Conservation (phyloP, 2,329 filamentous ascomycete genomes). For the Aspergillaceae sp. region DNA sequence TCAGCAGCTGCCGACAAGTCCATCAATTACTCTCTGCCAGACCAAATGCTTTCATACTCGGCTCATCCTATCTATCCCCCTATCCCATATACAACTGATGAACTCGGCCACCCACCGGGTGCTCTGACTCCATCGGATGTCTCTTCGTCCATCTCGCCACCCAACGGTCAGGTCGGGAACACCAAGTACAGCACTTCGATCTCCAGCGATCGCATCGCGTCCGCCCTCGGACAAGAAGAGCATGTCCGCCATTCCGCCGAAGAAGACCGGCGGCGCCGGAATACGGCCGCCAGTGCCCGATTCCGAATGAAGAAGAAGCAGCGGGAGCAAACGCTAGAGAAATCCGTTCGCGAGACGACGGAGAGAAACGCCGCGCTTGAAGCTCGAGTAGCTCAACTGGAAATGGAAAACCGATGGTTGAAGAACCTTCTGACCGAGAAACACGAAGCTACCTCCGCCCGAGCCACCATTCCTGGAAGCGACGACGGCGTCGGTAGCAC, state of each 20-base stretch:
- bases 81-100: slow-evolving; percentile 30
- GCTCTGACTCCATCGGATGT: slow-evolving; percentile 34
- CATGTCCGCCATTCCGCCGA: slow-evolving; percentile 66
- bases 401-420: slow-evolving; percentile 75
- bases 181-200: slow-evolving; percentile 34
- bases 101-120: slow-evolving; percentile 27
- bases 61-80: slow-evolving; percentile 31
- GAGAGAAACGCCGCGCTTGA: slow-evolving; percentile 70
- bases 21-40: slow-evolving; percentile 31
- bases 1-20: slow-evolving; percentile 24
- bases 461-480: slow-evolving; percentile 5
- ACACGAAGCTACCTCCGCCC: slow-evolving; percentile 42
- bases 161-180: slow-evolving; percentile 32
- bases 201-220: slow-evolving; percentile 33
- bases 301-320: slow-evolving; percentile 97
- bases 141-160: slow-evolving; percentile 35
- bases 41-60: slow-evolving; percentile 33
- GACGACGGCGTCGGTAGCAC: slow-evolving; percentile 19
- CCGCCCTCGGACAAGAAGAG: slow-evolving; percentile 56
- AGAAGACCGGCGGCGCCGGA: slow-evolving; percentile 81
- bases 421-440: slow-evolving; percentile 75
- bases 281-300: slow-evolving; percentile 78
- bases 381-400: slow-evolving; percentile 64
- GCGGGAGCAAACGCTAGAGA: slow-evolving; percentile 76
- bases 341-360: slow-evolving; percentile 70